Evolutionary conservation across 352 stramenopile genomes (phyloP).

Genomic region (Phytophthora hybrid): DNA sequence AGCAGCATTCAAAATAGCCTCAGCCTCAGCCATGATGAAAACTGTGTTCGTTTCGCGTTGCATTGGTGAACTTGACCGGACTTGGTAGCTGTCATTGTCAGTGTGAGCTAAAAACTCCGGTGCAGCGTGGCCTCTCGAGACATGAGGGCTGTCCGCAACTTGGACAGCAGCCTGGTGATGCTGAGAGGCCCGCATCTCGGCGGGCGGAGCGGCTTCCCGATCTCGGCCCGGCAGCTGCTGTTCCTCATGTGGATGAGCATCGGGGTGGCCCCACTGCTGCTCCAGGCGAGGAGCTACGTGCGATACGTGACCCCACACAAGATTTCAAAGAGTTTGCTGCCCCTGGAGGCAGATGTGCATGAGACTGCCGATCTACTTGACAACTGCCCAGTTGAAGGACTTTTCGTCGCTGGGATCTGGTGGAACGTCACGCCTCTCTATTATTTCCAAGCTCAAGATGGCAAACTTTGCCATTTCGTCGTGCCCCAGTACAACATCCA

Average conservation of each 20-base stretch:
- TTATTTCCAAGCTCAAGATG: constrained; percentile 19
- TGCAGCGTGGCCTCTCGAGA: background rate
- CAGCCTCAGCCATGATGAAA: constrained; percentile 9
- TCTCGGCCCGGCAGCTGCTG: constrained; percentile 22
- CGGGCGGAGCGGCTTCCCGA: background rate
- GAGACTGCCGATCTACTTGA: constrained; percentile 18
- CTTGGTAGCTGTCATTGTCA: background rate
- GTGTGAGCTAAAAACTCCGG: background rate
- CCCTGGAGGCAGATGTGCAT: background rate
- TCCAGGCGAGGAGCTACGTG: constrained; percentile 43
- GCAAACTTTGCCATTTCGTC: constrained; percentile 37
- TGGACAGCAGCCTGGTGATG: constrained; percentile 27
- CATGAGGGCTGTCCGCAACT: constrained; percentile 17
- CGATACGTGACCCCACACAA: constrained; percentile 43
- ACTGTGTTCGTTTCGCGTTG: constrained; percentile 27
- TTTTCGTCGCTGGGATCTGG: constrained; percentile 44
- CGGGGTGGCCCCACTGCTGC: constrained; percentile 40
- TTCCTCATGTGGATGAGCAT: constrained; percentile 39
- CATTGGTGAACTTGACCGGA: background rate
- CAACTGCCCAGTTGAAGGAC: constrained; percentile 34
- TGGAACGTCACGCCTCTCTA: constrained; percentile 40
- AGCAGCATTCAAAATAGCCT: constrained; percentile 21
- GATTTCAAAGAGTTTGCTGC: constrained; percentile 29
- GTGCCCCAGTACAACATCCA: constrained; percentile 47
- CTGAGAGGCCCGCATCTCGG: constrained; percentile 26